Evolutionary conservation across 768 basidiomycete genomes (phyloP), one percentile per base, ranked within the genome.

Genomic region (Podaxis sp.): DNA sequence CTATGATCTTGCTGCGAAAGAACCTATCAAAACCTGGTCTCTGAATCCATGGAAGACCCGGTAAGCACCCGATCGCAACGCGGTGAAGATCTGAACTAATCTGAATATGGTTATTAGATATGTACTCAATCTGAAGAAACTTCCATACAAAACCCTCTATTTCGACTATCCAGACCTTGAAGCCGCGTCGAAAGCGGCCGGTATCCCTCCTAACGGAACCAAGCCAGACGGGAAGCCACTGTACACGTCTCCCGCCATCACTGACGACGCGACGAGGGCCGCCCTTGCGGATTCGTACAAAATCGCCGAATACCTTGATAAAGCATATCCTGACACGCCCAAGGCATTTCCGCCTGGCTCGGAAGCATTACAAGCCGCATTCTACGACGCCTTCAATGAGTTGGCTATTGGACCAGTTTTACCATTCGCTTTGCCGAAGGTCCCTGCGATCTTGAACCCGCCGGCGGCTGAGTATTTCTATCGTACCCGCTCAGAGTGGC

Each of bases 91-190:
- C 3, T 2, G 41, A 26, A 28, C n/a, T 15, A 20, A 46, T 4
- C 15, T 20, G 8, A 17, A 46, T 6, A 4, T 17, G 44, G 17
- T 20, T n/a, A 58, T 46, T 30, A 76, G 77, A 62, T 73, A 71
- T 26, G 66, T 67, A 1, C 64, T 79, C 17, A 77, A 77, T 66
- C 72, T 67, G 65, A 76, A 78, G 55, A 67, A 66, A 2, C 61
- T 78, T n/a, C 64, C 77, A 0, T 80, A 78, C 70, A 75, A 72
- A 64, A 83, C 82, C 1, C 74, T 74, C 56, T 84, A 82, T 82
- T 70, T 84, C 52, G 84, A 84, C 62, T 82, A 73, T 63, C 80
- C 82, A 3, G 82, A 85, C 56, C 80, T 87, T 60, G 77, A 63
- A 50, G 48, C 62, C 0, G 64, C 70, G 44, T 69, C 68, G 70